phyloP scores from a whole-genome alignment of 208 protist genomes.

The Leishmania lainsoni region DNA sequence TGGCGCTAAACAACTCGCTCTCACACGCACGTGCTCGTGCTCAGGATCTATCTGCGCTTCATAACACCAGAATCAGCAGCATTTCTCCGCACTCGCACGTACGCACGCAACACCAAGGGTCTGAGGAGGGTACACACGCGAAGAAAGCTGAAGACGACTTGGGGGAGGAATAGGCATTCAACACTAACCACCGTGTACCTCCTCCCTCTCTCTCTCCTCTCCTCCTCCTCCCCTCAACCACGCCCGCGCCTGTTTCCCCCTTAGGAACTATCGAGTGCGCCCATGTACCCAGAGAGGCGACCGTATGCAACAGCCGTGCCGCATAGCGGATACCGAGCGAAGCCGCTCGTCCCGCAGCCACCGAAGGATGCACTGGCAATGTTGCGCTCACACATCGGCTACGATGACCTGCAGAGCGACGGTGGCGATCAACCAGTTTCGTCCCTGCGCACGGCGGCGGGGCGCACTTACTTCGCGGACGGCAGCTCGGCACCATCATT shows the following conservation, averaged over 20 bases:
- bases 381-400: constrained; percentile 57
- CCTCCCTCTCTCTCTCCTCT: not conserved
- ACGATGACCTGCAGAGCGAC: constrained; percentile 41
- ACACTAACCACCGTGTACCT: not conserved
- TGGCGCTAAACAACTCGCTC: not conserved
- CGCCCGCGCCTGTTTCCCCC: not conserved
- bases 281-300: constrained; percentile 66
- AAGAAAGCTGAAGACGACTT: not conserved
- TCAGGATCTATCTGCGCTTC: not conserved
- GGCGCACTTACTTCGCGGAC: constrained; percentile 19
- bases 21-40: not conserved
- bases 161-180: not conserved
- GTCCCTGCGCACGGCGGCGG: constrained; percentile 9
- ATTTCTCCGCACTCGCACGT: not conserved
- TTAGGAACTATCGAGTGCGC: not conserved
- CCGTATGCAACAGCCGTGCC: constrained; percentile 66
- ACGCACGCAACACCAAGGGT: not conserved
- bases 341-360: constrained; percentile 43
- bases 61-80: not conserved
- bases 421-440: not conserved
- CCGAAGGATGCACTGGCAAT: constrained; percentile 63
- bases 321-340: constrained; percentile 67
- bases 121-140: not conserved
- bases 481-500: not conserved
- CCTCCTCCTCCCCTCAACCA: not conserved